Evolutionary conservation across 805 yeast genomes (phyloP), one percentile per base, ranked within the genome.

Genomic region (Wickerhamomyces bovis): DNA sequence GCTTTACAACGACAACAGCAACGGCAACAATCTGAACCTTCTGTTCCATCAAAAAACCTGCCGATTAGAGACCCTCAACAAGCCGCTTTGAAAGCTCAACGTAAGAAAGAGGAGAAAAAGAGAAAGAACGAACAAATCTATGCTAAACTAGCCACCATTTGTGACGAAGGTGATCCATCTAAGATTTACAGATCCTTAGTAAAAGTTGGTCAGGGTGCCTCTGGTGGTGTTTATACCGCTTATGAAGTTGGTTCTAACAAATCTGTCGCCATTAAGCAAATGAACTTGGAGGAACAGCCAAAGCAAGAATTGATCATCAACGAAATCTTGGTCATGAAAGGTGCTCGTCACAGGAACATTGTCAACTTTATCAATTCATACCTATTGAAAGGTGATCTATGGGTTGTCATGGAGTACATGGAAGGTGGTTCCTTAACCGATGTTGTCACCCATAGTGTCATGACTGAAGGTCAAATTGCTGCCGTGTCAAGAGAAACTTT

Each of bases 361-460:
- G 99, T 94, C 48, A 94, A 94, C 65, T 94, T 88, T 63, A 80
- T 92, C 50, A 96, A 92, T 60, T 81, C 96, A 0, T 94, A 82
- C 63, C 63, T 86, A 44, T 68, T 86, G 47, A 81, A 78, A 49
- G 87, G 86, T 40, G 89, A 85, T 55, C 72, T 94, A 46, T 94
- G 99, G 99, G 98, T 94, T 10, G 81, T 94, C 19, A 94, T 94
- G 99, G 99, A 94, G 67, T 94, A 88, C 63, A 94, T 94, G 99
- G 97, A 94, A 65, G 99, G 99, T 51, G 99, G 99, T 3, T 84
- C 95, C 0, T 72, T 94, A 55, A 92, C 99, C 0, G 99, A 94
- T 67, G 92, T 94, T 30, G 96, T 94, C 16, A 88, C 96, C 0
- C 90, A 90, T 63, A 76, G 78, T 48, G 84, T 83, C 44, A 81